Percentiles rank a stretch among this genome's conserved stretches.
Conservation (phyloP, 1,284 basidiomycete genomes). For the Rhizoctonia solani region DNA sequence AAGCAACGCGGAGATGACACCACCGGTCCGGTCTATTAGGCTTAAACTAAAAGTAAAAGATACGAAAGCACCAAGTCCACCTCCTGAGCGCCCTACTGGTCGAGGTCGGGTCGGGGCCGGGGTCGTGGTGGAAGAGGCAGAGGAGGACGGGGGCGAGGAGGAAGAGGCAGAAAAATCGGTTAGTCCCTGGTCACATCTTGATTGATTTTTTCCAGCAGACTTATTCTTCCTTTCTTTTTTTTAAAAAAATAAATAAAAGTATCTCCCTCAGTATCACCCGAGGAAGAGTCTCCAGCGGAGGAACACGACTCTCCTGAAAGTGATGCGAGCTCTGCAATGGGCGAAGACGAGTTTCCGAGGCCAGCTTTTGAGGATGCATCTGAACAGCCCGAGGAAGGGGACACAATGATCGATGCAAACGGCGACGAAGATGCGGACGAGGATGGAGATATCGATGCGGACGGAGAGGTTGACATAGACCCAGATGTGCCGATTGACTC, state of each 20-base stretch:
- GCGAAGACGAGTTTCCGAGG: conserved; percentile 49
- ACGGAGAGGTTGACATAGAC: conserved; percentile 39
- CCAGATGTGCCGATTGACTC: too few species aligned
- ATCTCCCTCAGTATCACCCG: not conserved
- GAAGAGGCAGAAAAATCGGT: conserved; percentile 18
- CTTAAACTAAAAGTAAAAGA: conserved; percentile 15
- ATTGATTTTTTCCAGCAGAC: too few species aligned
- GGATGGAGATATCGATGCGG: conserved; percentile 24
- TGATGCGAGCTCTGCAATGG: conserved; percentile 48
- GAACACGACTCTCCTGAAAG: conserved; percentile 9
- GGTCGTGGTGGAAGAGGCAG: not conserved
- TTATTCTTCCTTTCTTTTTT: too few species aligned
- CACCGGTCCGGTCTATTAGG: conserved; percentile 15
- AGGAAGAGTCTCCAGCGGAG: conserved; percentile 18
- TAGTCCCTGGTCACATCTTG: too few species aligned
- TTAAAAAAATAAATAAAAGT: too few species aligned
- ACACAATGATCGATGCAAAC: conserved; percentile 25
- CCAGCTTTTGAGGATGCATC: conserved; percentile 41
- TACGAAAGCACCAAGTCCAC: not conserved
- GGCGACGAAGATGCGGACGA: conserved; percentile 31
- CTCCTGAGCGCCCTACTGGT: not conserved
- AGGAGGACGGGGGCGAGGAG: not conserved
- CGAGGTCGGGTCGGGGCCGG: conserved; percentile 7
- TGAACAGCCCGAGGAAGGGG: conserved; percentile 13
- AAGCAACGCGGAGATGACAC: conserved; percentile 16